Evolutionary conservation across 208 protist species (phyloP).

Genomic region (Leptomonas pyrrhocoris): DNA sequence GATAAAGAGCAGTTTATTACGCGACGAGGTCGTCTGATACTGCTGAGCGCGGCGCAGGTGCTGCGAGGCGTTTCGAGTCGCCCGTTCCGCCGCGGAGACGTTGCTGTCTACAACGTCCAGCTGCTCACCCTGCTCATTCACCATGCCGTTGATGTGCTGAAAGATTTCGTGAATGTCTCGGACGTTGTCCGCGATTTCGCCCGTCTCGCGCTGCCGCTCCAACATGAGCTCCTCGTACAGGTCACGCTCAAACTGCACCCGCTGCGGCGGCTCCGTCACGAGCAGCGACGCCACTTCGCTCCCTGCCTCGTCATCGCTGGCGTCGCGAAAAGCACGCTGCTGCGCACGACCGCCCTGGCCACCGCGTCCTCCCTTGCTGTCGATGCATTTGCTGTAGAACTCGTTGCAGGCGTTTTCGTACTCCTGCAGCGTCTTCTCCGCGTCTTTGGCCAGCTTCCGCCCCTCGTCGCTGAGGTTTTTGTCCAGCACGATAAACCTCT

Average conservation of each 20-base stretch:
- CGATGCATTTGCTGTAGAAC: slow-evolving; percentile 87
- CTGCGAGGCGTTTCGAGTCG: slow-evolving; percentile 68
- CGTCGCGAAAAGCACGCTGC: slow-evolving; percentile 18
- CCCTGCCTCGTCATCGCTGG: slow-evolving; percentile 44
- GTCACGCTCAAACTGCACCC: slow-evolving; percentile 69
- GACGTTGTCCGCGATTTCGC: slow-evolving; percentile 86
- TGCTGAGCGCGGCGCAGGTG: slow-evolving; percentile 70
- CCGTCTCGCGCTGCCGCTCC: slow-evolving; percentile 77
- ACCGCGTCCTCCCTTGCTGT: slow-evolving; percentile 60
- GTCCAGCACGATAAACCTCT: slow-evolving; percentile 78
- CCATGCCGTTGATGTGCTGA: slow-evolving; percentile 83
- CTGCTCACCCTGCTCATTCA: slow-evolving; percentile 80
- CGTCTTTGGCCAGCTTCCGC: slow-evolving; percentile 76
- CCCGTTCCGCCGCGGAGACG: slow-evolving; percentile 47
- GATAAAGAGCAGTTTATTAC: slow-evolving; percentile 66
- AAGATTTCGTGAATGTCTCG: slow-evolving; percentile 90
- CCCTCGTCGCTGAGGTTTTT: slow-evolving; percentile 63
- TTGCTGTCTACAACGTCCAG: slow-evolving; percentile 79
- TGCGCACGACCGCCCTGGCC: slow-evolving; percentile 26
- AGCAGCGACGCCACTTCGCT: slow-evolving; percentile 21
- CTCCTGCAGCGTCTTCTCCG: slow-evolving; percentile 57
- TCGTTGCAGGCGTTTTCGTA: slow-evolving; percentile 80
- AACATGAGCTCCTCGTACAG: slow-evolving; percentile 85
- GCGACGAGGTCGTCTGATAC: slow-evolving; percentile 54
- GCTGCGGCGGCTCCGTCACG: slow-evolving; percentile 39